A percentile compares a stretch with the other conserved stretches of the same genome.
phyloP scores from a whole-genome alignment of 768 basidiomycete species.

The Termitomyces sp. region DNA sequence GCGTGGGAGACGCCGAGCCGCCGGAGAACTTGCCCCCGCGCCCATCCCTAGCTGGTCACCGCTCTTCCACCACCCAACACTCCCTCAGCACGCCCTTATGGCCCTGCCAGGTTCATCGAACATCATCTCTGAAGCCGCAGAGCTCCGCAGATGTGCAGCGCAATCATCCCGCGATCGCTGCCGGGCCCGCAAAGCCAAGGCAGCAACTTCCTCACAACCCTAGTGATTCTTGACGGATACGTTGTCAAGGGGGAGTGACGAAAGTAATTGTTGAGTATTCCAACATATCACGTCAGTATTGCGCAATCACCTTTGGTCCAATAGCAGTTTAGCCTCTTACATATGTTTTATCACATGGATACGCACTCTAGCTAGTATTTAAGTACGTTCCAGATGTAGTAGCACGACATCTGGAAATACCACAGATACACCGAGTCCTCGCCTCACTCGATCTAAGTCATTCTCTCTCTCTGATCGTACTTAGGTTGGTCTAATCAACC shows the following conservation, averaged over 20 bases:
- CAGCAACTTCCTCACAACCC: not conserved
- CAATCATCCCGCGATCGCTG: not conserved
- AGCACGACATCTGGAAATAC: no score
- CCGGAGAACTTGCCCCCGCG: not conserved
- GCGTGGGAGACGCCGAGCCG: not conserved
- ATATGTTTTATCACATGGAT: not conserved
- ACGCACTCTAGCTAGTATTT: not conserved
- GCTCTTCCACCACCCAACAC: not conserved
- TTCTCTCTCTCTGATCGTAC: no score
- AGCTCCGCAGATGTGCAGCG: not conserved
- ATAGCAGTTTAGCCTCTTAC: no score
- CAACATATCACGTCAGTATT: no score
- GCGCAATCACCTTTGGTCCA: no score
- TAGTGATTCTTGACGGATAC: not conserved
- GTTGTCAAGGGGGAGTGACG: not conserved
- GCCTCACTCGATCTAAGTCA: no score
- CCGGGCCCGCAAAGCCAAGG: not conserved
- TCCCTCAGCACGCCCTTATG: not conserved
- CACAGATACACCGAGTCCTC: no score
- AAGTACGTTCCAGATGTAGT: no score
- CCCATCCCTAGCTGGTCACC: not conserved
- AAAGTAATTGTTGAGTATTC: constrained; percentile 26
- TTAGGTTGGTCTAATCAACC: no score
- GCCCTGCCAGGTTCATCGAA: not conserved
- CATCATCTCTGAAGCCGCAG: not conserved